Base-by-base conservation (phyloP, 345 rosid species). In the Linum trigynum region DNA sequence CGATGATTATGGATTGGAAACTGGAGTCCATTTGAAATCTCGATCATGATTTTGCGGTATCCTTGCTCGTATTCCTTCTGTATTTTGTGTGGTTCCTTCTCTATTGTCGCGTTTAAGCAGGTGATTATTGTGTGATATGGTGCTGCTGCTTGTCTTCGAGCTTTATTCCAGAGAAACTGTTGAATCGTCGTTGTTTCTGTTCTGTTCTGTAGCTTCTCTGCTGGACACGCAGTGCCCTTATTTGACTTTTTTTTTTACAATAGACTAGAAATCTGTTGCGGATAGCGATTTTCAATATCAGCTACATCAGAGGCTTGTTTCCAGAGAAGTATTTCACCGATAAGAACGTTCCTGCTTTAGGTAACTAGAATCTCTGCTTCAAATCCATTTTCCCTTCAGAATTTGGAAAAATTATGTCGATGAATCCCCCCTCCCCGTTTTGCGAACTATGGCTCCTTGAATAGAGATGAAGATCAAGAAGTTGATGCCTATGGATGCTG, bases 381-480 rank as follows among this genome's bases (percentile, higher is more conserved):
- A 14, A 10, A 7, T 23, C 38, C 15, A 17, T 39, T 63, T 60
- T 10, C 64, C 14, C 11, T 48, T 38, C 48, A 60, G 15, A 37
- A 53, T 23, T 32, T 43, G 37, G 43, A 1, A 9, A 55, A 17
- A 4, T 55, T 16, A 14, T 7, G 23, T 37, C 5, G 48, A 38
- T 37, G 41, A 14, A 32, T 45, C 63, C 1, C 1, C 32, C 32
- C 32, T 1, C 0, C 32, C 32, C 32, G 32, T 59, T 53, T 38
- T 63, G 23, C 70, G 12, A 56, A 8, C 16, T 63, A 55, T 59
- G 40, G 55, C 1, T 55, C 59, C 50, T 38, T 67, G 38, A 45
- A 68, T 75, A 95, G 96, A 95, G 78, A 87, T 85, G 88, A 95
- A 85, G 86, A 95, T 95, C 74, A 95, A 91, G 83, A 95, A 91